Evolutionary conservation across 1,284 basidiomycete species (phyloP).

Genomic region (Malassezia sp.): DNA sequence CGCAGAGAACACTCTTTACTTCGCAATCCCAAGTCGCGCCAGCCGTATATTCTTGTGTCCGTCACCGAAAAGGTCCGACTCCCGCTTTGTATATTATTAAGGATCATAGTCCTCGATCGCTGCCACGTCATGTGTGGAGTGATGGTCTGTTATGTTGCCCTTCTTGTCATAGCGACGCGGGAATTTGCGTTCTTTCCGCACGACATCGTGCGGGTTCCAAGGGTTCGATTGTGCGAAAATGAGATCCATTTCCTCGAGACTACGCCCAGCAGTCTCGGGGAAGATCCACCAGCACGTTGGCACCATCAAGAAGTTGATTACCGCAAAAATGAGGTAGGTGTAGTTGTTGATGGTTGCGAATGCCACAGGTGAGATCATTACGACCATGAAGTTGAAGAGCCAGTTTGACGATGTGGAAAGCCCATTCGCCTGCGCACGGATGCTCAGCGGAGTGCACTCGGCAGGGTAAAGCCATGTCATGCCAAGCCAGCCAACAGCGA

Average conservation of each 20-base stretch:
- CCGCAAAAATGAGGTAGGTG: slow-evolving; percentile 31
- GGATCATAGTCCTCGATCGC: no score
- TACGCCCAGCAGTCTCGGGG: slow-evolving; percentile 37
- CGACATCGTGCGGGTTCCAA: slow-evolving; percentile 38
- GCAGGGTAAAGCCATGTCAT: slow-evolving; percentile 46
- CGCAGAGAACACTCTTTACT: no score
- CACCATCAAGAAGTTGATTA: slow-evolving; percentile 28
- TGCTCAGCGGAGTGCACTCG: slow-evolving; percentile 40
- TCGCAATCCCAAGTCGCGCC: no score
- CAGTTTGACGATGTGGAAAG: slow-evolving; percentile 37
- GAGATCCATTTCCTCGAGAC: slow-evolving; percentile 38
- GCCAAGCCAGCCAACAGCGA: slow-evolving; percentile 43
- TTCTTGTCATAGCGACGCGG: slow-evolving; percentile 37
- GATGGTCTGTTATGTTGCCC: slow-evolving; percentile 27
- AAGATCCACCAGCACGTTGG: slow-evolving; percentile 30
- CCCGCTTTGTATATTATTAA: no score
- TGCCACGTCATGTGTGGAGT: no score
- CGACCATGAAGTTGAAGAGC: slow-evolving; percentile 42
- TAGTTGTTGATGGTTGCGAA: slow-evolving; percentile 22
- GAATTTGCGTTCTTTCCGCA: slow-evolving; percentile 25
- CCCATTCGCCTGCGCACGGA: slow-evolving; percentile 39
- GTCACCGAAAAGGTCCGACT: no score
- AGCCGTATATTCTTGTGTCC: no score
- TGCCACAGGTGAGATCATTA: slow-evolving; percentile 32
- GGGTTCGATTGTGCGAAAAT: slow-evolving; percentile 36